A percentile compares a stretch with the other conserved stretches of the same genome.
Conservation (phyloP, 2,329 filamentous ascomycete species). For the Calcarisporium arbuscula region DNA sequence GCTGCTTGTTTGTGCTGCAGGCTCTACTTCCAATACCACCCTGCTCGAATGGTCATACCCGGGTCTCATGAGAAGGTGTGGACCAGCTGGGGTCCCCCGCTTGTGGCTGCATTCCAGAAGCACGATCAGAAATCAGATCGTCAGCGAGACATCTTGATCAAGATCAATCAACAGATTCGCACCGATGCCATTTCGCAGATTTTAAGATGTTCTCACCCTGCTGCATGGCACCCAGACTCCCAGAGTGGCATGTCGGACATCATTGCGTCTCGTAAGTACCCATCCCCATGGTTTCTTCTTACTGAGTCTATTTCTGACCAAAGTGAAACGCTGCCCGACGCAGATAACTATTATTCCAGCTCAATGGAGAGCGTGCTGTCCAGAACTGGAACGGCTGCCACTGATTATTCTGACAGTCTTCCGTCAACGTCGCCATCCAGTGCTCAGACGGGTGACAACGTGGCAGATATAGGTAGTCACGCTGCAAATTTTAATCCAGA, state of each 20-base stretch:
- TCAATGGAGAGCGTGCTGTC: too few species aligned
- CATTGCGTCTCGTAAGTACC: not conserved
- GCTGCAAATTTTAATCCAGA: too few species aligned
- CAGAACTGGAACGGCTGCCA: too few species aligned
- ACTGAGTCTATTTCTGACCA: not conserved
- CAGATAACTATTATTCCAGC: not conserved
- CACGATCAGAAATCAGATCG: not conserved
- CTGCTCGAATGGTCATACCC: constrained; percentile 10
- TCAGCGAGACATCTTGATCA: constrained; percentile 7
- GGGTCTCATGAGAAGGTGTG: constrained; percentile 6
- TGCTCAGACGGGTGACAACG: too few species aligned
- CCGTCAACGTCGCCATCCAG: too few species aligned
- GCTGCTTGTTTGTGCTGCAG: constrained; percentile 41
- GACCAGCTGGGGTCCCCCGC: constrained; percentile 4
- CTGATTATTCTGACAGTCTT: too few species aligned
- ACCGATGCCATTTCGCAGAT: constrained; percentile 3
- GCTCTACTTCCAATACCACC: constrained; percentile 32
- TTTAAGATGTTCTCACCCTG: constrained; percentile 3
- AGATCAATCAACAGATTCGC: constrained; percentile 5
- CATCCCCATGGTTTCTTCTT: not conserved
- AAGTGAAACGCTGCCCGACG: not conserved
- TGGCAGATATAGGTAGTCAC: too few species aligned
- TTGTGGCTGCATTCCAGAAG: not conserved
- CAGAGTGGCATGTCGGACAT: constrained; percentile 4
- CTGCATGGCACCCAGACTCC: constrained; percentile 4